Base-by-base conservation (phyloP, 164 flowering plant species). In the Chimonanthus praecox region DNA sequence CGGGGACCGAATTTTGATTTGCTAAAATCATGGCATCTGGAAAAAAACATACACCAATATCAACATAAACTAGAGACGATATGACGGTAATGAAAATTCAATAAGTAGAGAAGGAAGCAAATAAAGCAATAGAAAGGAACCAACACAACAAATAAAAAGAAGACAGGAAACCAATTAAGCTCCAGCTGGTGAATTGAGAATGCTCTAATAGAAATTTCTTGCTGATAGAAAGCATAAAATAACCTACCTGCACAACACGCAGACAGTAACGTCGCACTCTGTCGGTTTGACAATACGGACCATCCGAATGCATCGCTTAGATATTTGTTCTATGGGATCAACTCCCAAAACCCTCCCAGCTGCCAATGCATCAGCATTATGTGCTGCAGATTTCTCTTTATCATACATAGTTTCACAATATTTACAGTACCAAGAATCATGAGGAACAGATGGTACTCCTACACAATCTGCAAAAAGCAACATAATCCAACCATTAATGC, bases 261-360 rank as follows among this genome's bases (percentile, higher is more conserved):
- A 95, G 72, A 89, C 91, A 50, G 89, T 87, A 70, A 77, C 47
- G 69, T 87, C 91, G 77, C 74, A 64, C 67, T 73, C 88, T 46
- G 68, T 75, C 20, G 82, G 76, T 72, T 72, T 51, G 64, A 88
- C 88, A 75, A 90, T 86, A 10, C 98, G 92, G 70, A 88, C 88
- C 74, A 90, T 86, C 8, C 98, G 92, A 70, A 87, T 90, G 86
- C 95, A 89, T 62, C 97, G 78, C 67, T 76, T 80, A 9, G 84
- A 76, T 75, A 89, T 88, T 74, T 90, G 84, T 71, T 86, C 91
- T n/a, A 92, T 78, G 13, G 94, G 86, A 75, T 92, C 98, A 75
- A 85, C 82, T 50, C 90, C 96, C 7, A 79, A 73, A 68, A 90
- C 84, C 74, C 97, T 83, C 47, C 97, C 97, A 79, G 97, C 97